A percentile compares a stretch with the other conserved stretches of the same genome.
These are phyloP conservation scores for Antitrichia curtipendula DNA, from an alignment of 225 moss, liverwort and hornwort species.

Conservation along the genomic window DNA sequence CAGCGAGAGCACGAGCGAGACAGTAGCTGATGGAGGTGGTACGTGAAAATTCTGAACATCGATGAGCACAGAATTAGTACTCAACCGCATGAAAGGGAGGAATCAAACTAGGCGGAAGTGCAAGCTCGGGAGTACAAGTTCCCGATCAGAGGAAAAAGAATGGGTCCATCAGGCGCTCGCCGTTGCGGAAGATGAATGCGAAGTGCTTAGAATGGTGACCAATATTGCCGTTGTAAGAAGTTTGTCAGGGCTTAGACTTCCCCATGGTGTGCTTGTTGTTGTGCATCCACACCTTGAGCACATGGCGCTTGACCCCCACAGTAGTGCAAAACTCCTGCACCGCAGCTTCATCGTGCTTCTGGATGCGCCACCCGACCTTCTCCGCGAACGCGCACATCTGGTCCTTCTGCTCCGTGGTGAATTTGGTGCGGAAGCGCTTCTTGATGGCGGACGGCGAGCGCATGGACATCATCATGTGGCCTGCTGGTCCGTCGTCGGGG, in stretches of 20 bases:
- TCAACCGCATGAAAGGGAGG: neutral
- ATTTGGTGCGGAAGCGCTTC: slow-evolving; percentile 97
- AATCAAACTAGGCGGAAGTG: neutral
- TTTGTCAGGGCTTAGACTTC: slow-evolving; percentile 47
- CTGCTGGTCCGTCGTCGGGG: slow-evolving; percentile 59
- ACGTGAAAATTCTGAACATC: neutral
- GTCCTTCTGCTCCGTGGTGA: slow-evolving; percentile 97
- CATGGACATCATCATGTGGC: slow-evolving; percentile 32
- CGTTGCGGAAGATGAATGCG: neutral
- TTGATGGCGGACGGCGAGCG: slow-evolving; percentile 74
- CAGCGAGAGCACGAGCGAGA: neutral
- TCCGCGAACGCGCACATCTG: slow-evolving; percentile 98
- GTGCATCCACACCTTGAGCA: slow-evolving; percentile 99
- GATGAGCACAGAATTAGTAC: slow-evolving; percentile 9
- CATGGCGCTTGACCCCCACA: slow-evolving; percentile 89
- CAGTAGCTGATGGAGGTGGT: neutral
- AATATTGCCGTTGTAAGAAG: neutral
- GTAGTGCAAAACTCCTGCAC: slow-evolving; percentile 93
- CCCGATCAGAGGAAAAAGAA: neutral
- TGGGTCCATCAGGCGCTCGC: neutral
- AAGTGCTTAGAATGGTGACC: neutral
- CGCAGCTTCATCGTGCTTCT: slow-evolving; percentile 94
- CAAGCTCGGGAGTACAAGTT: neutral
- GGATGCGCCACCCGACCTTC: slow-evolving; percentile 97
- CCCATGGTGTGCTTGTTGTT: slow-evolving; percentile 99